Conservation (phyloP, 495 filamentous ascomycete genomes). For the Oidiodendron maius region DNA sequence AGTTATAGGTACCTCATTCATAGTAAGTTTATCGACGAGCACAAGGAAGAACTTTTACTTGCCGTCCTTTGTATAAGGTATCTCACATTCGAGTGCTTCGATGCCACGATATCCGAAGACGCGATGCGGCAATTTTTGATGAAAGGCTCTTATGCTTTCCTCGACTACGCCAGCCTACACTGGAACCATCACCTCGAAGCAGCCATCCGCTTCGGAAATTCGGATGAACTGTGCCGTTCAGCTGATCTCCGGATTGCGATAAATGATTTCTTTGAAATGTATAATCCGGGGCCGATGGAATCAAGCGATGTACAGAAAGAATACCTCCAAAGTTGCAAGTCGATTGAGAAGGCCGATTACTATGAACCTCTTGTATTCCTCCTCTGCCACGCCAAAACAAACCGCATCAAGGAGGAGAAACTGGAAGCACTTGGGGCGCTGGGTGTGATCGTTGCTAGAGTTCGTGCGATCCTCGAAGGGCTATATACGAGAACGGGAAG, state of each 20-base stretch:
- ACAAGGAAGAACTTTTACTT: conserved; percentile 24
- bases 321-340: conserved; percentile 4
- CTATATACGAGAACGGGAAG: conserved; percentile 23
- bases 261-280: conserved; percentile 22
- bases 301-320: conserved; percentile 3
- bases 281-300: conserved; percentile 7
- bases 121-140: conserved; percentile 9
- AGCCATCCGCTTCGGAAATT: neutral
- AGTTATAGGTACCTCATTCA: conserved; percentile 12
- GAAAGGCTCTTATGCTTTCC: conserved; percentile 27
- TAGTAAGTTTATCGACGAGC: conserved; percentile 13
- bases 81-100: conserved; percentile 25
- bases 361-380: conserved; percentile 17
- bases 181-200: conserved; percentile 32
- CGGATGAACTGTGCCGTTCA: conserved; percentile 1
- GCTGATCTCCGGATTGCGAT: conserved; percentile 14
- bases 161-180: conserved; percentile 32
- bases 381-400: conserved; percentile 19
- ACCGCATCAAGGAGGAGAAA: conserved; percentile 19
- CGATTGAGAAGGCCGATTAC: conserved; percentile 7
- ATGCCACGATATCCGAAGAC: conserved; percentile 14
- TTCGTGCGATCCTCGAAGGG: conserved; percentile 24
- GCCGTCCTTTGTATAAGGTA: conserved; percentile 28
- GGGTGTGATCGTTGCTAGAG: conserved; percentile 16
- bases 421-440: conserved; percentile 22